Conservation (phyloP, 2,329 filamentous ascomycete species). For the Nemania sp. region DNA sequence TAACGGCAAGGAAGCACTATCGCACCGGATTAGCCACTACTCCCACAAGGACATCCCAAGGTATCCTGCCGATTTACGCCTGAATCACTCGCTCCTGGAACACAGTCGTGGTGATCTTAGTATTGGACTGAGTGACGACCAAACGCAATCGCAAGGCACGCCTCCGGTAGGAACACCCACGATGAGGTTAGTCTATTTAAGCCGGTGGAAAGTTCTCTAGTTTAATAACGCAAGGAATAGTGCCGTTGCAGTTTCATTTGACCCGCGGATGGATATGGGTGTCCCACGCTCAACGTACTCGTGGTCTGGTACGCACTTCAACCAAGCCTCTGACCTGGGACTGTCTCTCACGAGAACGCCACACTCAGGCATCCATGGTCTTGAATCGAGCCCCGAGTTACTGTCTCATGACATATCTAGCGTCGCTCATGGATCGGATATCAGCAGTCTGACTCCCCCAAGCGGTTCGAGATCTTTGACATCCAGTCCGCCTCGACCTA, state of each 20-base stretch:
- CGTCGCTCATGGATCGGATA: constrained; percentile 53
- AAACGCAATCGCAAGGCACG: constrained; percentile 29
- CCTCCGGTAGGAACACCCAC: constrained; percentile 32
- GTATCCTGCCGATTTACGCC: constrained; percentile 4
- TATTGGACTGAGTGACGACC: constrained; percentile 39
- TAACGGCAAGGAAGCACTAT: constrained; percentile 19
- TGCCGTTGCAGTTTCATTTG: constrained; percentile 55
- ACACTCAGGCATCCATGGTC: constrained; percentile 26
- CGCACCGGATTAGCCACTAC: constrained; percentile 16
- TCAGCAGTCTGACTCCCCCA: constrained; percentile 54
- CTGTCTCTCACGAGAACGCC: constrained; percentile 11
- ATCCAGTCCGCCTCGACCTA: constrained; percentile 60
- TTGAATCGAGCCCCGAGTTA: constrained; percentile 47
- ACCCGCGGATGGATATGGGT: constrained; percentile 57
- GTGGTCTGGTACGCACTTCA: constrained; percentile 47
- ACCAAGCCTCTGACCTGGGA: not conserved
- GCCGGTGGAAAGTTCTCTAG: constrained; percentile 7
- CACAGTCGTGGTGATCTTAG: constrained; percentile 21
- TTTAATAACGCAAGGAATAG: constrained; percentile 36
- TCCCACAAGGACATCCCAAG: constrained; percentile 30
- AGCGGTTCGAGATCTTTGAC: constrained; percentile 57
- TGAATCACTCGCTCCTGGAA: constrained; percentile 11
- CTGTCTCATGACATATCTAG: constrained; percentile 52
- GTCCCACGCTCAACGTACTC: constrained; percentile 52
- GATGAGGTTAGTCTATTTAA: constrained; percentile 44